A percentile compares a stretch with the other conserved stretches of the same genome.
Conservation (phyloP, 441 rosid genomes). For the Pelargonium hybrid region DNA sequence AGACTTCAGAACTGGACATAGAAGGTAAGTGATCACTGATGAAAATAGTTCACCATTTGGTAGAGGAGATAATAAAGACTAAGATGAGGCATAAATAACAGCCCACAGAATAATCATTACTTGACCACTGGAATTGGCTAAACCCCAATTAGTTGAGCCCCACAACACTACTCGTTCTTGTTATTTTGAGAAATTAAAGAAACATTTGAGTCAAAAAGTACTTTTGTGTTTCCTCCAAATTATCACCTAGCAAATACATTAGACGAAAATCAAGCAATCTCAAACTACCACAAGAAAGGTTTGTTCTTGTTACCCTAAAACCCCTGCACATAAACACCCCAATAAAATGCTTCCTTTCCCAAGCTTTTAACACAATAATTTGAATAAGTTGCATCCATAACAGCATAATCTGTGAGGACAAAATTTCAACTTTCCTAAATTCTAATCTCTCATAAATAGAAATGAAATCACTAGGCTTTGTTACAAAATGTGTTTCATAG, state of each 20-base stretch:
- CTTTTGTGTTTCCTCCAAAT: not conserved
- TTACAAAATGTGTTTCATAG: not conserved
- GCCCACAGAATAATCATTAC: not conserved
- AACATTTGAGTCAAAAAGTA: not conserved
- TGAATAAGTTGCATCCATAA: not conserved
- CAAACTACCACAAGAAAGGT: not conserved
- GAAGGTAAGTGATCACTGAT: not conserved
- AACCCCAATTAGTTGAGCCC: not conserved
- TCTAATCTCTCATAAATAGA: not conserved
- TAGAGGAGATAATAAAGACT: not conserved
- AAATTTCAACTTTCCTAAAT: not conserved
- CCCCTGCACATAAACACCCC: not conserved
- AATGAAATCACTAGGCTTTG: not conserved
- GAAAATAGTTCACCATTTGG: not conserved
- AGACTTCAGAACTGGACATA: conserved; percentile 53
- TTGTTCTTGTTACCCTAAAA: not conserved
- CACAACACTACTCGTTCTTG: not conserved
- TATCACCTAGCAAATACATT: no score
- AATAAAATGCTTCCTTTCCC: not conserved
- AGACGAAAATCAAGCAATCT: not conserved
- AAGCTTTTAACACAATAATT: not conserved
- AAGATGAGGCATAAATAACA: not conserved
- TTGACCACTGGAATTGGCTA: not conserved
- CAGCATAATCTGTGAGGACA: not conserved
- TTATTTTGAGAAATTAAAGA: no score